Evolutionary conservation across 805 yeast species (phyloP).

Genomic region (Spencermartinsiella europaea): DNA sequence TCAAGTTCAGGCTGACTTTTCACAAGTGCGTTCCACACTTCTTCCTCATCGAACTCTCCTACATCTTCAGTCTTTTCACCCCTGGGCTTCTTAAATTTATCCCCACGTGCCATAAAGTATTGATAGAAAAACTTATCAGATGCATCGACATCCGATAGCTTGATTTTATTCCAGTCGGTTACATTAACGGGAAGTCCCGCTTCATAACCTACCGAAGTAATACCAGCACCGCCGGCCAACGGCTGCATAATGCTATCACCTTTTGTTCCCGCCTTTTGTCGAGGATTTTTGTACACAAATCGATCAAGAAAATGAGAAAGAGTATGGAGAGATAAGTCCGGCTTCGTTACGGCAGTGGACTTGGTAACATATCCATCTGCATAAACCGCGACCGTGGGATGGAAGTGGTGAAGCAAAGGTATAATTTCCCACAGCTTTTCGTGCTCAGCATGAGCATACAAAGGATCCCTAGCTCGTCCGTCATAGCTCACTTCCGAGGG

Average conservation of each 20-base stretch:
- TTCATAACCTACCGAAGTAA: slow-evolving; percentile 27
- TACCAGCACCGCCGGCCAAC: slow-evolving; percentile 66
- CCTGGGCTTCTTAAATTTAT: slow-evolving; percentile 22
- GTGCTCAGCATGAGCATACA: slow-evolving; percentile 74
- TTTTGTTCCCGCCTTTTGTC: slow-evolving; percentile 58
- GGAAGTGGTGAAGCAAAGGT: slow-evolving; percentile 74
- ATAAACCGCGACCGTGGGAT: slow-evolving; percentile 83
- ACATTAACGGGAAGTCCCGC: slow-evolving; percentile 66
- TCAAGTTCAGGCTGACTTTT: slow-evolving; percentile 69
- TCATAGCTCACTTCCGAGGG: slow-evolving; percentile 53
- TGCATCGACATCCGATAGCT: slow-evolving; percentile 63
- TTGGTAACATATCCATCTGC: slow-evolving; percentile 42
- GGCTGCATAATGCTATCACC: slow-evolving; percentile 98
- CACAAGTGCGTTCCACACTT: slow-evolving; percentile 76
- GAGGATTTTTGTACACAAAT: slow-evolving; percentile 91
- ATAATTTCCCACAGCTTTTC: slow-evolving; percentile 84
- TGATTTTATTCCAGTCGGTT: slow-evolving; percentile 68
- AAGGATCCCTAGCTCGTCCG: slow-evolving; percentile 88
- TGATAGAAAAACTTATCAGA: slow-evolving; percentile 86
- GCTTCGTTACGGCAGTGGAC: slow-evolving; percentile 47
- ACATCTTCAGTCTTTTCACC: slow-evolving; percentile 32
- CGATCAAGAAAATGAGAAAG: slow-evolving; percentile 88
- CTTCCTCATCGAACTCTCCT: slow-evolving; percentile 51
- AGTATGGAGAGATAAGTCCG: slow-evolving; percentile 86
- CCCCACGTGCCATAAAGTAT: slow-evolving; percentile 65